phyloP scores from a whole-genome alignment of 2,329 filamentous ascomycete genomes.

The Hypoxylon sp. region DNA sequence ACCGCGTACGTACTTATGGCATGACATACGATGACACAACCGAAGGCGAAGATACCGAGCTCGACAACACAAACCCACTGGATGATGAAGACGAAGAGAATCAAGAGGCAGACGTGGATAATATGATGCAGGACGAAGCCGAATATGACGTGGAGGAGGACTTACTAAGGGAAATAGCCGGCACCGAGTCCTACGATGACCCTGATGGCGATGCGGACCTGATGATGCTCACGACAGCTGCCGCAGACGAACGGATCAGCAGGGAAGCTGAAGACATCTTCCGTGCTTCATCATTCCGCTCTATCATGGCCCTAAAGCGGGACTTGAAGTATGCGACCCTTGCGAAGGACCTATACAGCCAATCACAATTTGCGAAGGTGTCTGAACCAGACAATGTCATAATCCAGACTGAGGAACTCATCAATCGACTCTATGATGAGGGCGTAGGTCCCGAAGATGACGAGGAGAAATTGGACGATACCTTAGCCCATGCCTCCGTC shows the following conservation, averaged over 20 bases:
- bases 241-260: slow-evolving; percentile 67
- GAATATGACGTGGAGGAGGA: slow-evolving; percentile 58
- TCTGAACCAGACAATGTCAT: slow-evolving; percentile 81
- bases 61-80: slow-evolving; percentile 51
- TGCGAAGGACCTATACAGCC: slow-evolving; percentile 77
- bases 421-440: slow-evolving; percentile 76
- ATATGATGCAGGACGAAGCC: slow-evolving; percentile 51
- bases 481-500: slow-evolving; percentile 68
- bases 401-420: slow-evolving; percentile 79
- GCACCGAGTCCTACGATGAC: slow-evolving; percentile 49
- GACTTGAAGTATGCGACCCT: slow-evolving; percentile 78
- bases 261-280: slow-evolving; percentile 71
- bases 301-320: slow-evolving; percentile 59
- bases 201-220: slow-evolving; percentile 64
- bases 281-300: slow-evolving; percentile 66
- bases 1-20: slow-evolving; percentile 52
- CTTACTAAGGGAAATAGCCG: slow-evolving; percentile 53
- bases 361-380: slow-evolving; percentile 71
- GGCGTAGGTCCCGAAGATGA: slow-evolving; percentile 71
- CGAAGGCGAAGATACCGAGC: slow-evolving; percentile 57
- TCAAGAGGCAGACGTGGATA: slow-evolving; percentile 47
- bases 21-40: slow-evolving; percentile 58
- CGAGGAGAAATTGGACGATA: slow-evolving; percentile 69
- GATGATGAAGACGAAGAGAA: slow-evolving; percentile 59
- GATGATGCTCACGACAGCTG: slow-evolving; percentile 70